phyloP scores from a whole-genome alignment of 345 rosid genomes.

The Combretum micranthum region DNA sequence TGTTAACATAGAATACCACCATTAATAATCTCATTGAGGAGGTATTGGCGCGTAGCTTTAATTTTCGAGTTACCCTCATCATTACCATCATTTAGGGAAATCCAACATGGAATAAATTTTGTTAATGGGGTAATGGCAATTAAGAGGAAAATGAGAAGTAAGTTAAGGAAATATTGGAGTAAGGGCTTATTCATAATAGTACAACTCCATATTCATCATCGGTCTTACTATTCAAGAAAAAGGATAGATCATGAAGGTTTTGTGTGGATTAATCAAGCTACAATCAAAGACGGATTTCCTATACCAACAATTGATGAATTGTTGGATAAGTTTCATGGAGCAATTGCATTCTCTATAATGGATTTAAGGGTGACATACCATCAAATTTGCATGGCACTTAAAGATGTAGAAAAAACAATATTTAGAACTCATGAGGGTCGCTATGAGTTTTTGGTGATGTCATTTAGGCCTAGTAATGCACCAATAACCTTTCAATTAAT shows the following conservation, averaged over 20 bases:
- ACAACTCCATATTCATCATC: not conserved
- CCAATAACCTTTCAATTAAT: too few species aligned
- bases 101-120: too few species aligned
- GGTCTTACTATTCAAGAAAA: not conserved
- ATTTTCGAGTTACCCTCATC: too few species aligned
- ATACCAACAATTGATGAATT: not conserved
- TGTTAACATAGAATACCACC: too few species aligned
- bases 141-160: not conserved
- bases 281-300: not conserved
- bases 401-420: too few species aligned
- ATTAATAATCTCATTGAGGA: too few species aligned
- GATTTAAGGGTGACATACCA: not conserved
- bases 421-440: too few species aligned
- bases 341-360: not conserved
- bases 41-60: too few species aligned
- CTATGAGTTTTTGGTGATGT: too few species aligned
- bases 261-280: not conserved
- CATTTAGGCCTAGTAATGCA: too few species aligned
- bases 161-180: not conserved
- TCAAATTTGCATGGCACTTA: not conserved
- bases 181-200: not conserved
- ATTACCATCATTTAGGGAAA: too few species aligned
- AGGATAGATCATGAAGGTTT: not conserved
- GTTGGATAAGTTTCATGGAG: not conserved
- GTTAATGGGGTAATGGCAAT: too few species aligned